Conservation (phyloP, 371 early-diverging fungal species). For the Mortierella sp. region DNA sequence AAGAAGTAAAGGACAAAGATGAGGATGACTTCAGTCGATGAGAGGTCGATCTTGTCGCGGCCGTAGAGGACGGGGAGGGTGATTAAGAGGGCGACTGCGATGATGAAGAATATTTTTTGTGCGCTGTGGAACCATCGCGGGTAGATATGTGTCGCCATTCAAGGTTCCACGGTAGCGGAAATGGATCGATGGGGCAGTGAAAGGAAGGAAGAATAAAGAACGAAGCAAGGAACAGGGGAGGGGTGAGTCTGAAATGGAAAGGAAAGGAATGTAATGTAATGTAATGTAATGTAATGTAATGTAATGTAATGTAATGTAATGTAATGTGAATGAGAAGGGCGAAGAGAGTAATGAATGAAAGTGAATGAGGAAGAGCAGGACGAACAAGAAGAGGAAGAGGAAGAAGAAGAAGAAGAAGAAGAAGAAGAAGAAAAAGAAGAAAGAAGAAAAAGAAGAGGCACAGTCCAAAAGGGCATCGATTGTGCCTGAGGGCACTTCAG, state of each 20-base stretch:
- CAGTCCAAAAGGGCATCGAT: not conserved
- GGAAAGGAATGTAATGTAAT: not conserved
- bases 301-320: not conserved
- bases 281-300: not conserved
- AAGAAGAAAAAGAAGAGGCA: not conserved
- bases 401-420: not conserved
- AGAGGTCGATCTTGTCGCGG: not conserved
- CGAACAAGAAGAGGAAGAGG: not conserved
- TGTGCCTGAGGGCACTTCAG: not conserved
- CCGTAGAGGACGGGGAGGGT: conserved; percentile 37
- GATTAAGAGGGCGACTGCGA: conserved; percentile 39
- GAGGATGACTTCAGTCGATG: conserved; percentile 33
- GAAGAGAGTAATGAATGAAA: not conserved
- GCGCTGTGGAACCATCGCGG: conserved; percentile 19
- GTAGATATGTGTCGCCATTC: conserved; percentile 23
- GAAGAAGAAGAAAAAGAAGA: not conserved
- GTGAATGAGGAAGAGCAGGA: not conserved
- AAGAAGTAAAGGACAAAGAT: conserved; percentile 33
- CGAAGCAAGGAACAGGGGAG: not conserved
- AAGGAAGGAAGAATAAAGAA: not conserved
- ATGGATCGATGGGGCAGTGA: not conserved
- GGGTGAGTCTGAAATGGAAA: not conserved
- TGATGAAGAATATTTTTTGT: conserved; percentile 14
- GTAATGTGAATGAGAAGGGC: not conserved
- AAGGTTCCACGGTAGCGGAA: too few relatives aligned